These are phyloP conservation scores for Cryptococcus depauperatus DNA, from an alignment of 1,284 basidiomycete species.

Conservation along the genomic window DNA sequence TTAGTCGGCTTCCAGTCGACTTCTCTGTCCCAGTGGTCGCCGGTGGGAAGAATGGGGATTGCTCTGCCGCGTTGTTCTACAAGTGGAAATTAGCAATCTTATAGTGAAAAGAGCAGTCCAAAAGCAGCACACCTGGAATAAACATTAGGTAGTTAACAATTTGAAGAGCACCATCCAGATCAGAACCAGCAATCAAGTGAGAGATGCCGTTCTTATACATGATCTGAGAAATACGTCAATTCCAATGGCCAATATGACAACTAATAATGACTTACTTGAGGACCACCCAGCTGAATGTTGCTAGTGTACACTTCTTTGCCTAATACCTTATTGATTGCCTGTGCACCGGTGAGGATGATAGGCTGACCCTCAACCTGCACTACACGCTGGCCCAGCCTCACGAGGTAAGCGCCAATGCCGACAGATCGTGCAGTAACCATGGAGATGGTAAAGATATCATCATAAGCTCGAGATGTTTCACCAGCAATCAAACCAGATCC, in stretches of 20 bases:
- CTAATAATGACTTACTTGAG: slow-evolving; percentile 50
- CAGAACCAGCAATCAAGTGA: slow-evolving; percentile 87
- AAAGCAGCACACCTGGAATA: slow-evolving; percentile 54
- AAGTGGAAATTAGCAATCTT: neutral
- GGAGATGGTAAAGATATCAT: slow-evolving; percentile 99
- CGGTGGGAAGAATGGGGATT: slow-evolving; percentile 62
- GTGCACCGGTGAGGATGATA: slow-evolving; percentile 96
- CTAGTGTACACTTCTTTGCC: slow-evolving; percentile 99
- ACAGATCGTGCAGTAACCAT: slow-evolving; percentile 97
- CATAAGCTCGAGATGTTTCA: slow-evolving; percentile 95
- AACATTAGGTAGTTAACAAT: slow-evolving; percentile 95
- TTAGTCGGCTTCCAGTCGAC: slow-evolving; percentile 88
- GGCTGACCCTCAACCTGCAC: slow-evolving; percentile 99
- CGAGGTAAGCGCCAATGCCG: slow-evolving; percentile 98
- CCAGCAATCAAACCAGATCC: slow-evolving; percentile 98
- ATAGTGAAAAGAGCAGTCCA: neutral
- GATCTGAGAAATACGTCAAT: slow-evolving; percentile 50
- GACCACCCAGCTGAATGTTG: slow-evolving; percentile 96
- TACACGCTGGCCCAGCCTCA: slow-evolving; percentile 93
- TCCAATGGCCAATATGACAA: neutral
- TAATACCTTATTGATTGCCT: slow-evolving; percentile 96
- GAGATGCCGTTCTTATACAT: slow-evolving; percentile 99
- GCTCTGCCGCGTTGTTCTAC: slow-evolving; percentile 58
- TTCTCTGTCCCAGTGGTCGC: slow-evolving; percentile 84
- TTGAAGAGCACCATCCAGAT: slow-evolving; percentile 85